phyloP scores from a whole-genome alignment of 2,329 filamentous ascomycete species.

The Fusarium sp. region DNA sequence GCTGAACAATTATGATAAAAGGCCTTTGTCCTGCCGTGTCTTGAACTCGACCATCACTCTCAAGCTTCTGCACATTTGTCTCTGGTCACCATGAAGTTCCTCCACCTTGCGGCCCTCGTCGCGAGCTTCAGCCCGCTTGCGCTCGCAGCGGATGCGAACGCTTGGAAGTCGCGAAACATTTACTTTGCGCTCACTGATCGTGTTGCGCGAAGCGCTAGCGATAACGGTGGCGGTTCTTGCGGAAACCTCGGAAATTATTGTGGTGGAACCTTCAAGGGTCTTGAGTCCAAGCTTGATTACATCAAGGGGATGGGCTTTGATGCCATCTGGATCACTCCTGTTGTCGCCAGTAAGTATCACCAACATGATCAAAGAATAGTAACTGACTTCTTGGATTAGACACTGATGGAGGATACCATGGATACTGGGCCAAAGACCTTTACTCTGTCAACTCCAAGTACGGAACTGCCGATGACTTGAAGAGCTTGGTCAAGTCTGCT shows the following conservation, averaged over 20 bases:
- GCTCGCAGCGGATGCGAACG: constrained; percentile 48
- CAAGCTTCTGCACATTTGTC: neutral
- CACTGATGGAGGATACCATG: constrained; percentile 30
- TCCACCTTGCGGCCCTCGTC: constrained; percentile 11
- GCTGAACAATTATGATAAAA: neutral
- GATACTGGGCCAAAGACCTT: constrained; percentile 33
- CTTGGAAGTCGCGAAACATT: constrained; percentile 66
- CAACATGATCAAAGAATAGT: rapidly evolving
- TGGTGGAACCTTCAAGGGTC: constrained; percentile 69
- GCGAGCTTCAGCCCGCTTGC: constrained; percentile 10
- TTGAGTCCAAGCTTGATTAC: constrained; percentile 70
- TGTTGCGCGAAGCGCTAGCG: constrained; percentile 58
- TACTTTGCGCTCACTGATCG: constrained; percentile 70
- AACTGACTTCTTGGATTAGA: neutral
- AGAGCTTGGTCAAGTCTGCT: constrained; percentile 23
- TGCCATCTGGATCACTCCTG: constrained; percentile 68
- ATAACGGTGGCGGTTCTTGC: constrained; percentile 57
- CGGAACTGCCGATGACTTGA: constrained; percentile 20
- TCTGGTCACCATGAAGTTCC: constrained; percentile 16
- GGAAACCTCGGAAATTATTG: constrained; percentile 62
- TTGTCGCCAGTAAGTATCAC: constrained; percentile 56
- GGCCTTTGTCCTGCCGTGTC: neutral
- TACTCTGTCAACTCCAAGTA: constrained; percentile 31
- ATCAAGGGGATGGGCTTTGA: constrained; percentile 71
- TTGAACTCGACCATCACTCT: neutral